Conservation (phyloP, 1,284 basidiomycete genomes). For the Earliella scabrosa region DNA sequence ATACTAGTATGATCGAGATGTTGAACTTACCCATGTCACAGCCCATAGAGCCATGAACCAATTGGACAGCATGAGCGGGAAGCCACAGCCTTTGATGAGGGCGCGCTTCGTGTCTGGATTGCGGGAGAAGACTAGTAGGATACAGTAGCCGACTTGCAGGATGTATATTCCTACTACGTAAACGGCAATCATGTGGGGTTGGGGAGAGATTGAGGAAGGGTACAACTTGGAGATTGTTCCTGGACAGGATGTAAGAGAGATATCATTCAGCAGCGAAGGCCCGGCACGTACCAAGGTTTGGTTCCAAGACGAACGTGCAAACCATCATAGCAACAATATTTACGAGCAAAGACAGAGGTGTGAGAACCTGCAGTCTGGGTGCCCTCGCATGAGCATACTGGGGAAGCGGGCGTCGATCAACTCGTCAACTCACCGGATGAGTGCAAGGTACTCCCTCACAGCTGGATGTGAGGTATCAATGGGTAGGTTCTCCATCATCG, state of each 20-base stretch:
- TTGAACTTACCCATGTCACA: slow-evolving; percentile 68
- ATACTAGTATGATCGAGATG: not conserved
- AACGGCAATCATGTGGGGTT: slow-evolving; percentile 60
- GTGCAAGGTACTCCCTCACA: slow-evolving; percentile 37
- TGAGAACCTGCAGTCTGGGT: slow-evolving; percentile 72
- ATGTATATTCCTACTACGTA: slow-evolving; percentile 70
- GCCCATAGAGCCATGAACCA: slow-evolving; percentile 86
- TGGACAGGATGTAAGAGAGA: slow-evolving; percentile 27
- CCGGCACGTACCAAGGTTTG: slow-evolving; percentile 50
- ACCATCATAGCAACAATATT: slow-evolving; percentile 66
- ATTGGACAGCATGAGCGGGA: slow-evolving; percentile 80
- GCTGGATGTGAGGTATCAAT: slow-evolving; percentile 36
- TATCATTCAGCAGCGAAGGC: not conserved
- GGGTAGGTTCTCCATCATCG: slow-evolving; percentile 35
- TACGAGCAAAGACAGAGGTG: slow-evolving; percentile 77
- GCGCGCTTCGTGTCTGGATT: slow-evolving; percentile 81
- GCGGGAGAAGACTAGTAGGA: slow-evolving; percentile 72
- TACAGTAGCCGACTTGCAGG: slow-evolving; percentile 79
- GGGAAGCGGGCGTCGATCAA: too few species aligned
- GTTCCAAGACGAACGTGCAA: slow-evolving; percentile 57
- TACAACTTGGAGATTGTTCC: slow-evolving; percentile 59
- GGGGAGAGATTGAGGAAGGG: slow-evolving; percentile 77
- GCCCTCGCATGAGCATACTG: not conserved
- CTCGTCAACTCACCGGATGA: slow-evolving; percentile 34
- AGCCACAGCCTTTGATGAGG: slow-evolving; percentile 76